Evolutionary conservation across 192 early-diverging fungal species (phyloP).

Genomic region (Coemansia furcata): DNA sequence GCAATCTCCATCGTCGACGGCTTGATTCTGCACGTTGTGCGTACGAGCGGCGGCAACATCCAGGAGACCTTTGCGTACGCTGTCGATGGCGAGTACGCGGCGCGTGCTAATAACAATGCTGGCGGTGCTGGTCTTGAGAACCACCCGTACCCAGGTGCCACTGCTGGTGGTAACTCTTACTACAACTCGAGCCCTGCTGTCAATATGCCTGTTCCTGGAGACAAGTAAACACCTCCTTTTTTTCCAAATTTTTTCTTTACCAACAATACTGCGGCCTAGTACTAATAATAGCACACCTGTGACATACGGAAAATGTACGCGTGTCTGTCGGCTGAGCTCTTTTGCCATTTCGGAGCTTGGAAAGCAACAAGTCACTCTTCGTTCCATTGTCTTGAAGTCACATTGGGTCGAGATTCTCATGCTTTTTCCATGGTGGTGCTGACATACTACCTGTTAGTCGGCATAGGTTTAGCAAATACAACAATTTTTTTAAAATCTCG

Average conservation of each 20-base stretch:
- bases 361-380: too few relatives aligned
- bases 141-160: conserved; percentile 16
- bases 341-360: not conserved
- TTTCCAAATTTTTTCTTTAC: conserved; percentile 12
- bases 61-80: conserved; percentile 16
- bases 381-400: too few relatives aligned
- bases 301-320: not conserved
- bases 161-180: conserved; percentile 21
- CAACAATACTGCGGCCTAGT: not conserved
- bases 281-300: not conserved
- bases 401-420: too few relatives aligned
- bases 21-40: conserved; percentile 19
- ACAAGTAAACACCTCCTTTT: conserved; percentile 4
- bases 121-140: conserved; percentile 16
- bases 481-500: too few relatives aligned
- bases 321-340: not conserved
- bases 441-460: too few relatives aligned
- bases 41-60: conserved; percentile 23
- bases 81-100: conserved; percentile 16
- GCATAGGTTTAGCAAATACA: too few relatives aligned
- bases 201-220: conserved; percentile 31
- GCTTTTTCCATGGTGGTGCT: too few relatives aligned
- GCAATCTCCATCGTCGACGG: conserved; percentile 5
- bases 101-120: not conserved
- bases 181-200: conserved; percentile 37